These are phyloP conservation scores for Tetraselmis striata DNA, from an alignment of 139 green algal genomes.

Conservation along the genomic window DNA sequence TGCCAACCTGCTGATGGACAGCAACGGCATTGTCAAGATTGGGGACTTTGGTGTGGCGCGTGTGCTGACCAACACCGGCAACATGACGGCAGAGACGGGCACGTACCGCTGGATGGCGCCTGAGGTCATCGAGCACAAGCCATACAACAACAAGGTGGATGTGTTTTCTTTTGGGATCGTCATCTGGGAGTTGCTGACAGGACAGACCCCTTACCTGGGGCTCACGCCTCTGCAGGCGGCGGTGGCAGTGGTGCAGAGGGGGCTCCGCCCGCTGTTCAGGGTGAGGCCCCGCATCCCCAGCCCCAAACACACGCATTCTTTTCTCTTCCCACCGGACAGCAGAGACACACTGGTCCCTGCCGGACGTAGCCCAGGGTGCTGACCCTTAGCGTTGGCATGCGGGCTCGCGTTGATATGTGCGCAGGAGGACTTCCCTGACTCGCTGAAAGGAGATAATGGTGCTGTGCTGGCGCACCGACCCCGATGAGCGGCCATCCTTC, in stretches of 20 bases:
- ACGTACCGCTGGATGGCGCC: conserved; percentile 99
- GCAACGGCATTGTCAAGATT: conserved; percentile 85
- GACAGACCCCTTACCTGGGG: conserved; percentile 23
- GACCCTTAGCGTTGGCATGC: too few relatives aligned
- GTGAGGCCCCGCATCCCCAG: too few relatives aligned
- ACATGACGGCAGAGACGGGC: conserved; percentile 98
- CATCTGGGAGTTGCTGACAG: conserved; percentile 61
- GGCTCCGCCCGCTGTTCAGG: conserved; percentile 57
- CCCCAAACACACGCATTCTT: too few relatives aligned
- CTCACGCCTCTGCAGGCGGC: conserved; percentile 40
- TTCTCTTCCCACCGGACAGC: neutral
- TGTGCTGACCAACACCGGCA: conserved; percentile 70
- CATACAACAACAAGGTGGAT: conserved; percentile 73
- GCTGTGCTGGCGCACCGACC: neutral
- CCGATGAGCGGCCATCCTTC: neutral
- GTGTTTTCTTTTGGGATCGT: conserved; percentile 61
- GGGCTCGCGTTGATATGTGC: too few relatives aligned
- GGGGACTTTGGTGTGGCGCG: conserved; percentile 96
- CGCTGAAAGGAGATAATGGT: neutral
- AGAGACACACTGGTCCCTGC: too few relatives aligned
- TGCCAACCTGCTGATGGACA: conserved; percentile 96
- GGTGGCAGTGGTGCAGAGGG: conserved; percentile 92
- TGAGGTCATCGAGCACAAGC: conserved; percentile 98
- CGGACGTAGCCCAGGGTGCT: too few relatives aligned
- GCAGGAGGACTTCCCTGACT: neutral